Evolutionary conservation across 331 rosid genomes (phyloP).

Genomic region (Dryas integrifolia): DNA sequence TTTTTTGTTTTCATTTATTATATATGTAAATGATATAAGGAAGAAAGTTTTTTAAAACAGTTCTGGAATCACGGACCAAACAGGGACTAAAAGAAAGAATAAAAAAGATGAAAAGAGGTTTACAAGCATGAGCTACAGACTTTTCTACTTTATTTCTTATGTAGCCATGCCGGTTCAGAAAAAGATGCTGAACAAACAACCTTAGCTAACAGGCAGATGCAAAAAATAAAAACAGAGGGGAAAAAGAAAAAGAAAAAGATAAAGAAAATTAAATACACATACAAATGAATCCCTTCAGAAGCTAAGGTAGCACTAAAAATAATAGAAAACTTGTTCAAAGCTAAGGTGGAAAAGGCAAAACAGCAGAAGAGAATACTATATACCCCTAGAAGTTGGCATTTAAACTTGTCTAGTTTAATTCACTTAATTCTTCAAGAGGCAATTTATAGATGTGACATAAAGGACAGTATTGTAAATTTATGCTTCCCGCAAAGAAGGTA

Average conservation of each 20-base stretch:
- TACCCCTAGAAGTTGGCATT: not conserved
- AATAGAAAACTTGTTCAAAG: not conserved
- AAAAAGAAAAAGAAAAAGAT: too few relatives aligned
- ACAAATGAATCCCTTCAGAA: not conserved
- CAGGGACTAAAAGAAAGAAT: too few relatives aligned
- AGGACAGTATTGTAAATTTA: not conserved
- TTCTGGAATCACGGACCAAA: too few relatives aligned
- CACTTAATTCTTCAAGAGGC: not conserved
- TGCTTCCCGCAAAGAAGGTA: not conserved
- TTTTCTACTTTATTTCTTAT: not conserved
- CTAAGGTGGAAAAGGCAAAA: not conserved
- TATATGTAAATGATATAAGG: too few relatives aligned
- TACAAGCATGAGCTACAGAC: too few relatives aligned
- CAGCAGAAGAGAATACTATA: not conserved
- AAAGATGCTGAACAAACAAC: not conserved
- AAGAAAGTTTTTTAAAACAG: too few relatives aligned
- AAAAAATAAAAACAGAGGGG: not conserved
- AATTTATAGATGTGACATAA: conserved; percentile 5
- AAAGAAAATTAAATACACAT: not conserved
- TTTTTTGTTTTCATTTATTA: too few relatives aligned
- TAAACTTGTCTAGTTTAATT: not conserved
- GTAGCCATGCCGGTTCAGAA: too few relatives aligned
- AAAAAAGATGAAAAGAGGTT: too few relatives aligned
- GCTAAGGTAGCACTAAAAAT: not conserved
- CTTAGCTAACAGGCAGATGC: not conserved